Evolutionary conservation across 2,329 filamentous ascomycete genomes (phyloP).

Genomic region (Decorospora gaudefroyi): DNA sequence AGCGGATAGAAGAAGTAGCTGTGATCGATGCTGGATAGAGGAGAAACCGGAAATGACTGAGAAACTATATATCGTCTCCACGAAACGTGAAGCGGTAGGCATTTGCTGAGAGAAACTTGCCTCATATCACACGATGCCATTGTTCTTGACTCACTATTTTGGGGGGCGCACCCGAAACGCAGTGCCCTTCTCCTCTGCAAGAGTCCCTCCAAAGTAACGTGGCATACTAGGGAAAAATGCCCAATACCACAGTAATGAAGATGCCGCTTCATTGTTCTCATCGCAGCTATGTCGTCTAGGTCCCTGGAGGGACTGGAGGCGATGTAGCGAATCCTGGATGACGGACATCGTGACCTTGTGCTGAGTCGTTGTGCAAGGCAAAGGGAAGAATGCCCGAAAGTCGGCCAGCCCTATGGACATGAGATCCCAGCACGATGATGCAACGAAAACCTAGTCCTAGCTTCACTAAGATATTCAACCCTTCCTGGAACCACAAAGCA

Average conservation of each 20-base stretch:
- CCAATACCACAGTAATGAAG: slow-evolving; percentile 2
- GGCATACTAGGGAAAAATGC: neutral
- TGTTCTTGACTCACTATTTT: neutral
- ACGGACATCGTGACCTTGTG: neutral
- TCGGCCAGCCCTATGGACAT: neutral
- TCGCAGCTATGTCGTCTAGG: neutral
- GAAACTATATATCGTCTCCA: too few relatives aligned
- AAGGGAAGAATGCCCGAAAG: neutral
- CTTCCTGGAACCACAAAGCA: neutral
- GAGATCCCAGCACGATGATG: neutral
- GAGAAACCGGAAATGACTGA: too few relatives aligned
- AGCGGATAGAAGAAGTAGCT: too few relatives aligned
- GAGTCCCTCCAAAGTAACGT: neutral
- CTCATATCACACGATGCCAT: too few relatives aligned
- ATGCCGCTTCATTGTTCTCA: slow-evolving; percentile 5
- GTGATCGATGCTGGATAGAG: too few relatives aligned
- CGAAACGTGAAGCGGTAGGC: too few relatives aligned
- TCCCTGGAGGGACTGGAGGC: slow-evolving; percentile 1
- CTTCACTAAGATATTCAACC: neutral
- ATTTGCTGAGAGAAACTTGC: too few relatives aligned
- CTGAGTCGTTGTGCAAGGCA: neutral
- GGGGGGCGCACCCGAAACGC: neutral
- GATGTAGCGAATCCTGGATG: slow-evolving; percentile 1
- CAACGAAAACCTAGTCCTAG: neutral
- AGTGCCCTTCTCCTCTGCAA: neutral